Conservation (phyloP, 768 basidiomycete genomes). For the Udeniomyces megalosporus region DNA sequence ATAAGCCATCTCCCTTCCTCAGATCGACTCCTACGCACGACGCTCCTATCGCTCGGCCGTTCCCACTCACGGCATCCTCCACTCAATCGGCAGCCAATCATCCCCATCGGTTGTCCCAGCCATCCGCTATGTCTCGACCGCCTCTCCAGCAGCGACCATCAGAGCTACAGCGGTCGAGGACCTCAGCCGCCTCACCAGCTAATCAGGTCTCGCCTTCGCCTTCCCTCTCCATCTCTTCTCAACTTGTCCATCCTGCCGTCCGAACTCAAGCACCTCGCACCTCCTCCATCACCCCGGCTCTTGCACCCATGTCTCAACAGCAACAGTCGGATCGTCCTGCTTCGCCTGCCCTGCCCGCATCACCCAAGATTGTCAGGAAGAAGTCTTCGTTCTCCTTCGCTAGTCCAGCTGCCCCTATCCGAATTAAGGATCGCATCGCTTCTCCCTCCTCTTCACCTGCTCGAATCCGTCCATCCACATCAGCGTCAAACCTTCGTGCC, state of each 20-base stretch:
- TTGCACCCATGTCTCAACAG: background rate
- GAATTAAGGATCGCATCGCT: constrained; percentile 5
- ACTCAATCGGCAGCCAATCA: background rate
- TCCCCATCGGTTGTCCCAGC: background rate
- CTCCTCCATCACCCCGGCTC: background rate
- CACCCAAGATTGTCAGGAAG: background rate
- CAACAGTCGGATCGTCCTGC: background rate
- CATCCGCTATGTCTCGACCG: background rate
- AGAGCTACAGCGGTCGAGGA: background rate
- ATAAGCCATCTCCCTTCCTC: background rate
- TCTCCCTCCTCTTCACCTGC: background rate
- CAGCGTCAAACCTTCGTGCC: background rate
- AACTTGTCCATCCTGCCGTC: background rate
- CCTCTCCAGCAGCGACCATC: background rate
- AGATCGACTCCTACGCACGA: background rate
- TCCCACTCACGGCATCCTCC: background rate
- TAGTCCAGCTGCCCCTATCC: constrained; percentile 12
- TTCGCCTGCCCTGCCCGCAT: background rate
- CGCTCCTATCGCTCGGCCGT: background rate
- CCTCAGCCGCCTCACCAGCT: background rate
- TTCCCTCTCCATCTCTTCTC: background rate
- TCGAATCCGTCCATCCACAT: constrained; percentile 2
- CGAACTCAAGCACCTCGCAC: background rate
- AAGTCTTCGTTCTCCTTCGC: constrained; percentile 15
- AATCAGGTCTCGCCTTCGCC: background rate